Base-by-base conservation (phyloP, 2,329 filamentous ascomycete genomes). In the Neofusicoccum umdonicola region DNA sequence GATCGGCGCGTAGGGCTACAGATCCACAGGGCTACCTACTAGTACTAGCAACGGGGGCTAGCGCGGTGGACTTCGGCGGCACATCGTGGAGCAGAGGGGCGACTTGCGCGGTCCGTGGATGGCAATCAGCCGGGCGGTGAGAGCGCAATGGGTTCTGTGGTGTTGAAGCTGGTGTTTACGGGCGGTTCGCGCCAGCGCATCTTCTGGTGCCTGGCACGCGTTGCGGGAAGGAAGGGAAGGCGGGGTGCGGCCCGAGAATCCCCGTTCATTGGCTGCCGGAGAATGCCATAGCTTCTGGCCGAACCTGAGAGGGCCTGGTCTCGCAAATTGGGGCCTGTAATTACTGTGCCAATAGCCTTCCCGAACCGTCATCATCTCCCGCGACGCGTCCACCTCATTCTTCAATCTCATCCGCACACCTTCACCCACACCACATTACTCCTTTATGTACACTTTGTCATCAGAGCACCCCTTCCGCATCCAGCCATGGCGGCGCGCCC, bases 361-460 rank as follows among this genome's bases (percentile, higher is more conserved):
- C 69, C 47, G 67, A 67, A 64, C 67, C 76, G 47, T 68, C 27
- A 73, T 72, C 61, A 39, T 62, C 34, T 54, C 39, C 37, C 57
- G 72, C 73, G 15, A 68, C 72, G 65, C 73, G 71, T 51, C 69
- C 42, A 63, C 72, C 41, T 47, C 35, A 31, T 41, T 39, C 15
- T 41, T 27, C 48, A 63, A 44, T 37, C 48, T 31, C 39, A 54
- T 45, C 50, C 17, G 11, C 61, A 37, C 48, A 15, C 71, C 4
- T 67, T 71, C 17, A 76, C 75, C 60, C 75, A 75, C 45, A 70
- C 66, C 62, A 74, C 76, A 72, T 76, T 75, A 63, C 75, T 42
- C 71, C 61, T 56, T 44, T 63, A 63, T 63, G 61, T 54, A 22
- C 39, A 63, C 48, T 63, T 63, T 50, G 51, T 63, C 50, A 45